These are phyloP conservation scores for Raddia distichophylla DNA, from an alignment of 176 grass and related monocot genomes.

Conservation along the genomic window DNA sequence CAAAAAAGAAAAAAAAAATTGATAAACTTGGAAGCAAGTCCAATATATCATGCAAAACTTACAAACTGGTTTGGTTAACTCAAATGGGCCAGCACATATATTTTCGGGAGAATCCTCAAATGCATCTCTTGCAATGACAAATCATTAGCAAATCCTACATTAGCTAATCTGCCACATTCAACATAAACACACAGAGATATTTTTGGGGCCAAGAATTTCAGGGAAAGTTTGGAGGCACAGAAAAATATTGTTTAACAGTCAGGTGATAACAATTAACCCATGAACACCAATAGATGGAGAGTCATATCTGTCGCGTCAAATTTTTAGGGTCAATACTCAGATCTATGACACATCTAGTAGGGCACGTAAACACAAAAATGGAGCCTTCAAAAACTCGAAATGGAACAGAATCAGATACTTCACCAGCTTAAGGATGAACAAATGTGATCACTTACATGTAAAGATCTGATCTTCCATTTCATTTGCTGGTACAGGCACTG, in stretches of 20 bases:
- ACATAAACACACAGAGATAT: neutral
- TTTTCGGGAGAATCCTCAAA: neutral
- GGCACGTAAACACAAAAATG: neutral
- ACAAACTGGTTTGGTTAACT: neutral
- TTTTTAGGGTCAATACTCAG: neutral
- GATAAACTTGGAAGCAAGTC: neutral
- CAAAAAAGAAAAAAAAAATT: neutral
- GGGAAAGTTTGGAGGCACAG: neutral
- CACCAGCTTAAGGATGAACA: constrained; percentile 31
- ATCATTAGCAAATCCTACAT: too few relatives aligned
- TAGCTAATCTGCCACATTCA: neutral
- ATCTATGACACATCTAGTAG: neutral
- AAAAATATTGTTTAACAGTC: neutral
- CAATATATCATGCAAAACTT: neutral
- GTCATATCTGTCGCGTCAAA: neutral
- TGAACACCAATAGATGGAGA: neutral
- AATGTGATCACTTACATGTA: constrained; percentile 67
- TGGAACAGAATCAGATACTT: constrained; percentile 25
- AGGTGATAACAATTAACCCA: neutral
- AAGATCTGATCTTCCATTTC: constrained; percentile 82
- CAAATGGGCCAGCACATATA: neutral
- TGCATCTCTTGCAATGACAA: too few relatives aligned
- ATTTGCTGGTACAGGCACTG: constrained; percentile 86
- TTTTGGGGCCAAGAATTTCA: neutral
- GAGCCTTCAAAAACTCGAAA: neutral